Base-by-base conservation (phyloP, 495 filamentous ascomycete species). In the Aspergillus egyptiacus region DNA sequence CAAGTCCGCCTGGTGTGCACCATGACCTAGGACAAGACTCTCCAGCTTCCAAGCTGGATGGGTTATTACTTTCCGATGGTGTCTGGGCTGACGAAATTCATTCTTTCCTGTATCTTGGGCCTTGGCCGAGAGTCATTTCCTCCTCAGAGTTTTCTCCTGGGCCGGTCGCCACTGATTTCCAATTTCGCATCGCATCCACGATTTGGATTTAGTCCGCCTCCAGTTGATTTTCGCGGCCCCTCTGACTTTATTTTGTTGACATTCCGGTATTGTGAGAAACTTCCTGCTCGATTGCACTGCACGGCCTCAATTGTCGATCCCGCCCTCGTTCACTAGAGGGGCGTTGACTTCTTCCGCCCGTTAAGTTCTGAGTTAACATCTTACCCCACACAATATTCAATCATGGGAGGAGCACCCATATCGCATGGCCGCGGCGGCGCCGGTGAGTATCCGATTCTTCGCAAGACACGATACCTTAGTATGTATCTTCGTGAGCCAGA, bases 391-490 rank as follows among this genome's bases (percentile, higher is more conserved):
- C 33, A 30, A 35, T 42, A 43, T 49, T 5, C 3, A 31, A 31
- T 51, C 27, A 45, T 41, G 36, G 32, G 42, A 45, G 60, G 68
- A 39, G 62, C 6, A 31, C 28, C 65, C 30, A 63, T 77, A 32
- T 78, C 75, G 4, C 69, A 79, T 53, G 77, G 77, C 54, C 75
- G 77, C 38, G 77, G 77, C 49, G 77, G 77, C 43, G 76, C 75
- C 55, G 76, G 76, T 79, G 66, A 42, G 35, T 46, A 31, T 32
- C 49, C 15, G 24, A 39, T 50, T 30, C 46, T 14, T 20, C 18
- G n/a, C 27, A 27, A 27, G 25, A 27, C 25, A 31, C n/a, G n/a
- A n/a, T n/a, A n/a, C n/a, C n/a, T n/a, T n/a, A n/a, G n/a, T n/a
- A n/a, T n/a, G n/a, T n/a, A n/a, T n/a, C n/a, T 15, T 51, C 65